Evolutionary conservation across 257 asterid species (phyloP), one percentile per base, ranked within the genome.

Genomic region (Primulina tabacum): DNA sequence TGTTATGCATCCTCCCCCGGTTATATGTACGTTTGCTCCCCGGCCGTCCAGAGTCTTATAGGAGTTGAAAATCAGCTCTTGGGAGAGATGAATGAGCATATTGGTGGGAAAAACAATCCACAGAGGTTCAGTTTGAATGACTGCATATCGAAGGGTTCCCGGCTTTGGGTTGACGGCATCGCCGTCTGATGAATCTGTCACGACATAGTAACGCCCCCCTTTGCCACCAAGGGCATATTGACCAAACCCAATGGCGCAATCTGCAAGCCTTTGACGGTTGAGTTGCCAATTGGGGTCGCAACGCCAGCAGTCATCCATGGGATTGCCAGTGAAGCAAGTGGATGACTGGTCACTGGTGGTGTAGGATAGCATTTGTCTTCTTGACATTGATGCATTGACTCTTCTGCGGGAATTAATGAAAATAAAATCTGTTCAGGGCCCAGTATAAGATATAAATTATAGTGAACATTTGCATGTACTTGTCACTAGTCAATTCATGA

Each of bases 291-390:
- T 89, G 3, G 79, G 68, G 86, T 89, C 91, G 71, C 96, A 89
- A 29, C 96, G 81, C 96, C 96, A 89, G 75, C 96, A 89, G 71
- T 89, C 93, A 62, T 87, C 96, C 1, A 89, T 77, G 0, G 96
- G 93, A 76, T 89, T 89, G 33, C 96, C 93, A 0, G 91, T 89
- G 6, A 59, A 70, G 74, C 91, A 89, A 8, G 75, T 12, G 60
- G 82, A 58, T 33, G 85, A 65, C 70, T 76, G 79, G 58, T 80
- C 95, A 21, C 64, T 62, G 16, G 65, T 67, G 30, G 81, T 65
- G 80, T 76, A 84, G 52, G 83, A 74, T n/a, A 84, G 77, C 83
- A 86, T 53, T 70, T 84, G 80, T 50, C 96, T 75, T 74, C 90
- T 83, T 37, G 89, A 73, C 4, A 86, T 65, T 43, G 96, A 89